Evolutionary conservation across 768 basidiomycete genomes (phyloP), one percentile per base, ranked within the genome.

Genomic region (Agrocybe praecox): DNA sequence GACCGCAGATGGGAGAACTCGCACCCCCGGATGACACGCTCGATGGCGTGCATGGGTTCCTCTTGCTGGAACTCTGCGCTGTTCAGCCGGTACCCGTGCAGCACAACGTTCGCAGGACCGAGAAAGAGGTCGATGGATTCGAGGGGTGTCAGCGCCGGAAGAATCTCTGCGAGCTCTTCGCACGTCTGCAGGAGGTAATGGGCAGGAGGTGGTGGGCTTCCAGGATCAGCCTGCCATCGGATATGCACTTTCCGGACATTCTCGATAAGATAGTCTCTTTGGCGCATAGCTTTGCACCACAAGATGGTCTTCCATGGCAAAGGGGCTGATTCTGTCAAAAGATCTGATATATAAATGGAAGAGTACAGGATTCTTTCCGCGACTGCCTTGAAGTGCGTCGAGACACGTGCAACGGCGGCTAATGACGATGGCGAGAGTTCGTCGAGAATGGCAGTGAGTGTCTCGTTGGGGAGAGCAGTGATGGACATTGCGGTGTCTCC

Each of bases 341-440:
- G 55, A 61, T 88, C 86, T 52, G 67, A 70, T 59, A 88, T 76
- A 58, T 62, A 61, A 57, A 86, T 73, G 50, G 76, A 75, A 11
- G 84, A 69, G 65, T 88, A 87, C 33, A 88, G 80, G 19, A 83
- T 64, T 54, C 81, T 81, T 67, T 87, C 86, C 2, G 84, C 84
- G 34, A 86, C 79, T 32, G 75, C 80, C 65, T 75, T 77, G 66
- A 77, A 79, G 11, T 69, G 70, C 46, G 65, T 74, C n/a, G 80
- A 85, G 52, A 82, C 79, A 55, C 74, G 69, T 22, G 81, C 62
- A 55, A 80, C 62, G 50, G 67, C 60, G 36, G 74, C 69, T 55
- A 87, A 79, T 7, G 68, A 65, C 24, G 69, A 40, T 12, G 74
- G 64, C 19, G 74, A 50, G 17, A 80, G 73, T 19, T 73, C 59